A percentile compares a stretch with the other conserved stretches of the same genome.
Evolutionary conservation across 441 rosid species (phyloP).

Genomic region (Mallotus japonicus): DNA sequence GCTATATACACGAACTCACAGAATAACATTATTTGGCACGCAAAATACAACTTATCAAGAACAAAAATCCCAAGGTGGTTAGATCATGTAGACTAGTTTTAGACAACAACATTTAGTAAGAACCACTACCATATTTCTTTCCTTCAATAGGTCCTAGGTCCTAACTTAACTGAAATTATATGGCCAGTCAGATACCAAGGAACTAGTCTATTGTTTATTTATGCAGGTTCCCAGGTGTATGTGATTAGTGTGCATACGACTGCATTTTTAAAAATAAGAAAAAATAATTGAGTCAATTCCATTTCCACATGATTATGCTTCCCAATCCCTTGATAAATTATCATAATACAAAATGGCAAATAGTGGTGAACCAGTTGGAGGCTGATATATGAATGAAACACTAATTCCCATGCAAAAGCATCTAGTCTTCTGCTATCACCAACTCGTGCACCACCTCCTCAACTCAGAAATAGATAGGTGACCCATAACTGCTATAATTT

Average conservation of each 20-base stretch:
- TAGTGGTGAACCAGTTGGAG: conserved; percentile 5
- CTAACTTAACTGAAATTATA: background rate
- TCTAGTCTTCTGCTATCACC: conserved; percentile 12
- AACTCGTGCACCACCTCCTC: background rate
- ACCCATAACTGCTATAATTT: background rate
- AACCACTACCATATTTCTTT: background rate
- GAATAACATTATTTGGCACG: background rate
- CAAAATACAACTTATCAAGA: background rate
- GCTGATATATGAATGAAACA: conserved; percentile 16
- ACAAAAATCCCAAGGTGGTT: background rate
- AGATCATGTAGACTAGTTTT: too few species aligned
- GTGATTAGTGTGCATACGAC: background rate
- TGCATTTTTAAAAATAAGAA: background rate
- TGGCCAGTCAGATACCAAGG: background rate
- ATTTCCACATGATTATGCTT: conserved; percentile 16
- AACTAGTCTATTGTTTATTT: background rate
- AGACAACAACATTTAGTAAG: background rate
- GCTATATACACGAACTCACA: background rate
- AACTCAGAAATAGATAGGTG: background rate
- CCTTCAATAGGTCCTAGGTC: background rate
- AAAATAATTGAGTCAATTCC: background rate
- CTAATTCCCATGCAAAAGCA: conserved; percentile 4
- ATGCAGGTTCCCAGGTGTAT: too few species aligned
- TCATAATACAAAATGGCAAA: background rate
- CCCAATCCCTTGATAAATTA: conserved; percentile 3